A percentile compares a stretch with the other conserved stretches of the same genome.
Evolutionary conservation across 1,284 basidiomycete species (phyloP).

Genomic region (Cryptococcus jaspeensis): DNA sequence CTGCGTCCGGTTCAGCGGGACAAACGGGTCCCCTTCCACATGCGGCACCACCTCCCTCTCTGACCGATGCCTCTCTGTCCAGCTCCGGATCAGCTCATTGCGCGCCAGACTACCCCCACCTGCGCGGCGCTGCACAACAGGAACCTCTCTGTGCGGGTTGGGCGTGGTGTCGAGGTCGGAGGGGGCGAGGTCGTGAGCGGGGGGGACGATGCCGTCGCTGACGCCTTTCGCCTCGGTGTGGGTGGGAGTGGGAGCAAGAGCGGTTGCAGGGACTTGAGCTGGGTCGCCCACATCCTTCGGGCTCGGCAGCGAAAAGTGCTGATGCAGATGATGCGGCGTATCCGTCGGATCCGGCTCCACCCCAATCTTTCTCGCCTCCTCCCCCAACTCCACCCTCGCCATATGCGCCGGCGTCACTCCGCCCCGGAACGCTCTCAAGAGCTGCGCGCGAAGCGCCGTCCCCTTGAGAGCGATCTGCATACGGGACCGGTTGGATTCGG

Average conservation of each 20-base stretch:
- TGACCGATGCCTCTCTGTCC: conserved; percentile 67
- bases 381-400: too few species aligned
- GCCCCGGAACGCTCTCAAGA: conserved; percentile 59
- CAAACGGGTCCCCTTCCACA: conserved; percentile 75
- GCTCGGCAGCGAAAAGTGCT: neutral
- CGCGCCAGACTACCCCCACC: conserved; percentile 61
- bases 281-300: too few species aligned
- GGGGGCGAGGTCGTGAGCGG: conserved; percentile 24
- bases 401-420: neutral
- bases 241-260: neutral
- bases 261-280: neutral
- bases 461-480: conserved; percentile 61
- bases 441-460: conserved; percentile 66
- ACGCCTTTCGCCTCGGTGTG: neutral
- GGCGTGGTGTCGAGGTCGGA: conserved; percentile 39
- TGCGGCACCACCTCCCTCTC: conserved; percentile 57
- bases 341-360: neutral
- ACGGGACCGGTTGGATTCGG: conserved; percentile 39
- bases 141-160: conserved; percentile 9
- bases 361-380: too few species aligned
- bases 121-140: neutral
- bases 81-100: conserved; percentile 70
- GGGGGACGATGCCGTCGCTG: conserved; percentile 13
- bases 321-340: neutral
- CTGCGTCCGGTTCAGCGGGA: conserved; percentile 77